Evolutionary conservation across 1,284 basidiomycete genomes (phyloP).

Genomic region (Leccinum laetum): DNA sequence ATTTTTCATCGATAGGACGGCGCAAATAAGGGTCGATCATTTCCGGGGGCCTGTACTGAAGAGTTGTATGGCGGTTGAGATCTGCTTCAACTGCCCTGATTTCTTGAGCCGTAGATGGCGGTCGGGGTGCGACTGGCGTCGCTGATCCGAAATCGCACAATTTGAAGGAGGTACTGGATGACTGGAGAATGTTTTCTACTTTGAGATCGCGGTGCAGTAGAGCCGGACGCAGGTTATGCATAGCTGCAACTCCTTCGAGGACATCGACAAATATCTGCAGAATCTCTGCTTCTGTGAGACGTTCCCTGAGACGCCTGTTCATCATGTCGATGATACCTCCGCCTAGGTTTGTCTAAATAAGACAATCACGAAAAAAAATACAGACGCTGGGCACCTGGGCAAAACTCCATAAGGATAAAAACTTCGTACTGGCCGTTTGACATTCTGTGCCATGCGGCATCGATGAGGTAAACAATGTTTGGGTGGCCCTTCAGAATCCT

Average conservation of each 20-base stretch:
- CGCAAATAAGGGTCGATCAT: constrained; percentile 94
- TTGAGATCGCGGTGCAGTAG: constrained; percentile 98
- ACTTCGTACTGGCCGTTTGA: constrained; percentile 90
- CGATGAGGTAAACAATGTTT: too few relatives aligned
- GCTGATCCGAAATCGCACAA: constrained; percentile 99
- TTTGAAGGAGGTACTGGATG: constrained; percentile 80
- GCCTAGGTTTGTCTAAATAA: constrained; percentile 45
- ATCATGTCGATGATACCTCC: constrained; percentile 99
- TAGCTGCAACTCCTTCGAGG: constrained; percentile 90
- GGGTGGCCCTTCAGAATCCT: too few relatives aligned
- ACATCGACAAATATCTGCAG: constrained; percentile 97
- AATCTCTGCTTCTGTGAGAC: constrained; percentile 94
- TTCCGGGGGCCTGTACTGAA: constrained; percentile 97
- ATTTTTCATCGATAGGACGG: constrained; percentile 88
- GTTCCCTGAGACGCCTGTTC: constrained; percentile 93
- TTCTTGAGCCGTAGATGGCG: constrained; percentile 77
- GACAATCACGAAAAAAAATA: constrained; percentile 4
- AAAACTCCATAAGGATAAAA: constrained; percentile 99
- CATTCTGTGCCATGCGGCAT: too few relatives aligned
- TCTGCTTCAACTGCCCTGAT: constrained; percentile 89
- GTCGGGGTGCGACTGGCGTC: constrained; percentile 65
- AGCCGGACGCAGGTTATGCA: constrained; percentile 92
- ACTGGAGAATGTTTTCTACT: constrained; percentile 96
- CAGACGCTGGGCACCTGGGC: constrained; percentile 49
- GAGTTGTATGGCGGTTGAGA: constrained; percentile 91